Conservation (phyloP, 371 early-diverging fungal species). For the Syncephalis plumigaleata region DNA sequence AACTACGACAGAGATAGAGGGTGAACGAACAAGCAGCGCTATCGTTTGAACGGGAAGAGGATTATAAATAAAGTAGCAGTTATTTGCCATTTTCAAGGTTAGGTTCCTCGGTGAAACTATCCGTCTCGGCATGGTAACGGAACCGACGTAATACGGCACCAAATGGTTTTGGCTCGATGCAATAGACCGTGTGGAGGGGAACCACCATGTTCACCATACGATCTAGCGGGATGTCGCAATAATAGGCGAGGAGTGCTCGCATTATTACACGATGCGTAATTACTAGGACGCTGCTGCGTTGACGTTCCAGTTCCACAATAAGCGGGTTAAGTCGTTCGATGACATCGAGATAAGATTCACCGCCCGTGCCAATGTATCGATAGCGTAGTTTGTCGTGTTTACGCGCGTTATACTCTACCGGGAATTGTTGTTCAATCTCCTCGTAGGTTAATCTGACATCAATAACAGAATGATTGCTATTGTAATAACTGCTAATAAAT, state of each 20-base stretch:
- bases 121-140: too few species aligned
- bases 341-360: conserved; percentile 69
- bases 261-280: conserved; percentile 55
- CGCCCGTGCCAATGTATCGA: conserved; percentile 73
- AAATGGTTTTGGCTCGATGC: conserved; percentile 58
- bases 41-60: too few species aligned
- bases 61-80: too few species aligned
- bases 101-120: too few species aligned
- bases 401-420: conserved; percentile 43
- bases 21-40: too few species aligned
- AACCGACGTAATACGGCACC: conserved; percentile 16
- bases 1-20: too few species aligned
- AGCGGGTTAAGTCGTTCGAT: conserved; percentile 65
- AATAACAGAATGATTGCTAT: conserved; percentile 9
- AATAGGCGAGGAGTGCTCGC: conserved; percentile 58
- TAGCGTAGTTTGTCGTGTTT: conserved; percentile 54
- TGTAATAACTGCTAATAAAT: background rate
- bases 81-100: too few species aligned
- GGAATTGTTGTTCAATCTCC: conserved; percentile 45
- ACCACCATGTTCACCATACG: conserved; percentile 41
- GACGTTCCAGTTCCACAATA: conserved; percentile 72
- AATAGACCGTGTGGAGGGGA: conserved; percentile 38
- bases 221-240: conserved; percentile 45
- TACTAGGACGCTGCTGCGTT: conserved; percentile 51
- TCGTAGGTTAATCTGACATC: conserved; percentile 32